Percentiles rank a stretch among this genome's conserved stretches.
Conservation (phyloP, 768 basidiomycete species). For the Asterophora lycoperdoides region DNA sequence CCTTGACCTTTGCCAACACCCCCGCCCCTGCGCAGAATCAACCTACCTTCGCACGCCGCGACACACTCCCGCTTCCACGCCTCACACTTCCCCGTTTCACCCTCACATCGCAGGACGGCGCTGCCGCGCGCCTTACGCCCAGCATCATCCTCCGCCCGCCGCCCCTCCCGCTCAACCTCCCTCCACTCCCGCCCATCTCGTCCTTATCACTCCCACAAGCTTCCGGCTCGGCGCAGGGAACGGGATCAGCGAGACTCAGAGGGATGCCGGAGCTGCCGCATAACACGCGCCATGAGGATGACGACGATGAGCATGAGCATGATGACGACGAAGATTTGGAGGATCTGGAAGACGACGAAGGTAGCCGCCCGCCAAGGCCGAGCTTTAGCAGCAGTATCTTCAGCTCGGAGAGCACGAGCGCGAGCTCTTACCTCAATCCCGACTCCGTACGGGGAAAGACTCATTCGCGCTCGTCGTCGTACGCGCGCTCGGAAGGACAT, state of each 20-base stretch:
- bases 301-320: constrained; percentile 2
- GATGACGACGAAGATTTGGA: constrained; percentile 19
- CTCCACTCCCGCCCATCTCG: constrained; percentile 36
- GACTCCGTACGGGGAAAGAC: constrained; percentile 1
- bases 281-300: background rate
- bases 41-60: background rate
- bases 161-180: constrained; percentile 42
- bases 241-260: constrained; percentile 36
- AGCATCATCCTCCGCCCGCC: constrained; percentile 27
- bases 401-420: background rate
- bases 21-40: constrained; percentile 1
- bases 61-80: constrained; percentile 6
- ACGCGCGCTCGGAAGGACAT: constrained; percentile 11
- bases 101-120: constrained; percentile 13
- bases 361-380: constrained; percentile 23
- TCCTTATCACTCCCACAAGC: constrained; percentile 1
- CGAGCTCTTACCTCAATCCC: constrained; percentile 1
- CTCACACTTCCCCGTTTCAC: constrained; percentile 24
- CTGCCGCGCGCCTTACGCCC: constrained; percentile 26
- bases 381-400: background rate
- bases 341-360: constrained; percentile 23
- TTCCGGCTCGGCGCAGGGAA: constrained; percentile 9
- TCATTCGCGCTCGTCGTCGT: constrained; percentile 23
- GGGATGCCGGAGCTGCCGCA: constrained; percentile 53
- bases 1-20: background rate